phyloP scores from a whole-genome alignment of 108 stramenopile species.

The Nitzschia sp. region DNA sequence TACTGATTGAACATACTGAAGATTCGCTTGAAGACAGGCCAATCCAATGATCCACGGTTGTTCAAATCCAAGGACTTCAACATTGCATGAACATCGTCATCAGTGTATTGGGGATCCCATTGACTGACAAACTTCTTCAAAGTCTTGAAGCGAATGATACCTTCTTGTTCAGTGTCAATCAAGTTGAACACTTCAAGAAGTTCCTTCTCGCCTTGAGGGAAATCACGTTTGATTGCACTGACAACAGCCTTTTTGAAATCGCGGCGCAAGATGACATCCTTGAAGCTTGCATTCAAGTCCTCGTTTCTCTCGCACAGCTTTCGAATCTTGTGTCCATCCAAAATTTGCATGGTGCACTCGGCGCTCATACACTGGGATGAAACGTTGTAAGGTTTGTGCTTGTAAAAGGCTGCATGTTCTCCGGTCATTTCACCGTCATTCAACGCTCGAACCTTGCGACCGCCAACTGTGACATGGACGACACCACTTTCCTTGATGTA shows the following conservation, averaged over 20 bases:
- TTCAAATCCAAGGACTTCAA: conserved; percentile 54
- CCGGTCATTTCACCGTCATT: conserved; percentile 51
- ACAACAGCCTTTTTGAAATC: conserved; percentile 81
- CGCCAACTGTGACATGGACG: conserved; percentile 40
- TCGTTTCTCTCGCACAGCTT: conserved; percentile 46
- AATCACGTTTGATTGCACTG: conserved; percentile 43
- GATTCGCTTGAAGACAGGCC: conserved; percentile 54
- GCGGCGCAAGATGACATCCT: conserved; percentile 64
- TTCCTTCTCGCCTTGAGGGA: conserved; percentile 51
- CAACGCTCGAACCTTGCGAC: conserved; percentile 39
- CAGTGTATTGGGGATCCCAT: conserved; percentile 54
- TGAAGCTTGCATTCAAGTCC: conserved; percentile 49
- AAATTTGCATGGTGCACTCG: conserved; percentile 44
- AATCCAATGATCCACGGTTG: conserved; percentile 34
- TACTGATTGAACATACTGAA: conserved; percentile 31
- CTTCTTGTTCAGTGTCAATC: conserved; percentile 7
- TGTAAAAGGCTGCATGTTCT: conserved; percentile 49
- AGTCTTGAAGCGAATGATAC: conserved; percentile 20
- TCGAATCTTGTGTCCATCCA: conserved; percentile 44
- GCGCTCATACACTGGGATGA: conserved; percentile 46
- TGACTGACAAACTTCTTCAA: conserved; percentile 37
- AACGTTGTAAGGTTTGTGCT: conserved; percentile 43
- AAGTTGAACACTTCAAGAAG: conserved; percentile 37
- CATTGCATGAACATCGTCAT: conserved; percentile 46
- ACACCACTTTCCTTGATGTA: conserved; percentile 51